These are phyloP conservation scores for Phaffia rhodozyma DNA, from an alignment of 1,284 basidiomycete species.

Conservation along the genomic window DNA sequence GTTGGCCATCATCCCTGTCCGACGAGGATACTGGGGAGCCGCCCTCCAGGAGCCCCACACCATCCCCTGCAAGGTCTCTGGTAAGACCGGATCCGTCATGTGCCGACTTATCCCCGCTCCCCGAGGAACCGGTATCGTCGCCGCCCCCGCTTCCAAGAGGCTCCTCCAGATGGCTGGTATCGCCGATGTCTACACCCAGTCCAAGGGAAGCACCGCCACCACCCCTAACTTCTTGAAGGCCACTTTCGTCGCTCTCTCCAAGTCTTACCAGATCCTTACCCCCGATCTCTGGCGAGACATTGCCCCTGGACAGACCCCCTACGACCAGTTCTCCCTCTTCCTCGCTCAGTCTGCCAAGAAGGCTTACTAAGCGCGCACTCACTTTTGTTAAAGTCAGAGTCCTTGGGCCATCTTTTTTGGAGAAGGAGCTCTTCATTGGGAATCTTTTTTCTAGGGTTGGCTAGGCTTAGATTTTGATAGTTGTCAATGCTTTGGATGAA, in stretches of 20 bases:
- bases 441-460: too few species aligned
- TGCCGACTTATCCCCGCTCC: constrained; percentile 97
- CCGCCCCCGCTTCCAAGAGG: constrained; percentile 93
- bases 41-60: constrained; percentile 98
- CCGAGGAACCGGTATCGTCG: constrained; percentile 98
- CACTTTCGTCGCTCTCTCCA: constrained; percentile 91
- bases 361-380: too few species aligned
- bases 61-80: constrained; percentile 94
- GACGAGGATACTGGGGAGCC: constrained; percentile 99
- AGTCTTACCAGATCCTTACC: constrained; percentile 94
- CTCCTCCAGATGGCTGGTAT: constrained; percentile 67
- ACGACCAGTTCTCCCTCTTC: constrained; percentile 69
- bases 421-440: too few species aligned
- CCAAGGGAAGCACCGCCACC: constrained; percentile 95
- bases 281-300: constrained; percentile 97
- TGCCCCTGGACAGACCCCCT: constrained; percentile 62
- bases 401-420: too few species aligned
- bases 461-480: too few species aligned
- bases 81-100: constrained; percentile 99
- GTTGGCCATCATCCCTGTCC: constrained; percentile 87
- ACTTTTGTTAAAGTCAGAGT: too few species aligned
- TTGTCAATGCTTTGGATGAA: too few species aligned
- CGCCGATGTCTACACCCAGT: constrained; percentile 66
- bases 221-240: constrained; percentile 99
- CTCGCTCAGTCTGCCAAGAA: too few species aligned